These are phyloP conservation scores for Phytophthora aleatoria DNA, from an alignment of 352 stramenopile species.

Conservation along the genomic window DNA sequence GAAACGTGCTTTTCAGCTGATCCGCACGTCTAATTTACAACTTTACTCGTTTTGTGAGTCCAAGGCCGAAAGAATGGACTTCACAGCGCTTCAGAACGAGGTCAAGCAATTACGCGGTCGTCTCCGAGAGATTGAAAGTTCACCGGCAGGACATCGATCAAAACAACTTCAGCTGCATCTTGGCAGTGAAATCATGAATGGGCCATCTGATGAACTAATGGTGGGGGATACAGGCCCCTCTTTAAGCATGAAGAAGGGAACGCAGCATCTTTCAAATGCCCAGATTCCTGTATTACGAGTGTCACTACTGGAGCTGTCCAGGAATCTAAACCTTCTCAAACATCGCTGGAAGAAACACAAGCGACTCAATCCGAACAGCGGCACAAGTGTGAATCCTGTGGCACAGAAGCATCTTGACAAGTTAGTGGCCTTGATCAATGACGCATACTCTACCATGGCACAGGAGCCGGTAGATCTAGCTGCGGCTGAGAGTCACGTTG, in stretches of 20 bases:
- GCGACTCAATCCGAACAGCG: conserved; percentile 36
- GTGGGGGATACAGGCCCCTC: conserved; percentile 14
- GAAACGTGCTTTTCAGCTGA: conserved; percentile 69
- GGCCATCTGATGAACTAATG: conserved; percentile 6
- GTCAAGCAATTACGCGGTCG: conserved; percentile 50
- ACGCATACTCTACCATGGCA: conserved; percentile 67
- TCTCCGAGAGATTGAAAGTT: conserved; percentile 34
- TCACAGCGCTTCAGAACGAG: conserved; percentile 51
- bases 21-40: conserved; percentile 66
- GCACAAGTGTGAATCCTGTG: conserved; percentile 45
- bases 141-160: conserved; percentile 10
- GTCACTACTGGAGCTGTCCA: conserved; percentile 70
- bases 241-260: conserved; percentile 12
- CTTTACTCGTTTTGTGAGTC: conserved; percentile 69
- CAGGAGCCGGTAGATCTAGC: conserved; percentile 63
- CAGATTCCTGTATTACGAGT: conserved; percentile 76
- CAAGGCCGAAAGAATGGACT: conserved; percentile 63
- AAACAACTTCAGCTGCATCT: conserved; percentile 24
- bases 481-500: conserved; percentile 45
- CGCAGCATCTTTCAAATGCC: conserved; percentile 31
- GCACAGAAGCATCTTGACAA: conserved; percentile 76
- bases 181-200: conserved; percentile 6
- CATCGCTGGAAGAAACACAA: conserved; percentile 65
- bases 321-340: conserved; percentile 72
- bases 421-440: conserved; percentile 64